phyloP scores from a whole-genome alignment of 176 grass and related monocot species.

The Hordeum marinum region DNA sequence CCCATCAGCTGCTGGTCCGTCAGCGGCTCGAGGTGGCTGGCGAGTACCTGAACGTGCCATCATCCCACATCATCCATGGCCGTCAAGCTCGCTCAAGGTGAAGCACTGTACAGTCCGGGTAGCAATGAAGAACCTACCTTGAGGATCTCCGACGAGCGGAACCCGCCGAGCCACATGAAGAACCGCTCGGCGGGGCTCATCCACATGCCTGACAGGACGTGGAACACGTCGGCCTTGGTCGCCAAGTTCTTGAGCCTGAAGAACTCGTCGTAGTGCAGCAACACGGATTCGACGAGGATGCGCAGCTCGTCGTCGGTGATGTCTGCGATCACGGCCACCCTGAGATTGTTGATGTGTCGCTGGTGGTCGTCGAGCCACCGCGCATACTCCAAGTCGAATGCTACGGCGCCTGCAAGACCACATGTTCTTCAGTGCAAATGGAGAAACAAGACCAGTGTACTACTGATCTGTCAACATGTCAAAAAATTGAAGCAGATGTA shows the following conservation, averaged over 20 bases:
- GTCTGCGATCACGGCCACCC: constrained; percentile 52
- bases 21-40: constrained; percentile 56
- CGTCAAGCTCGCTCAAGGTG: no score
- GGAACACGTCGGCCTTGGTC: constrained; percentile 71
- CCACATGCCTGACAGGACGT: constrained; percentile 95
- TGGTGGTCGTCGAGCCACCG: constrained; percentile 94
- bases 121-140: constrained; percentile 22
- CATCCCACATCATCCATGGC: not conserved
- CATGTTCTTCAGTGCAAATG: not conserved
- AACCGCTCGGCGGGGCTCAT: constrained; percentile 76
- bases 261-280: constrained; percentile 71
- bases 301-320: constrained; percentile 56
- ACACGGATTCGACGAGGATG: constrained; percentile 53
- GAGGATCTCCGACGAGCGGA: constrained; percentile 80
- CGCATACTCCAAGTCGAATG: constrained; percentile 83
- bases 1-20: constrained; percentile 87
- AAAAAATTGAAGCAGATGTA: not conserved
- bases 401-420: constrained; percentile 34
- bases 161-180: constrained; percentile 97
- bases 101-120: not conserved
- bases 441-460: not conserved
- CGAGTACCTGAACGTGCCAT: constrained; percentile 36
- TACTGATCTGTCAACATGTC: not conserved
- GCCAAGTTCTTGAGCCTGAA: constrained; percentile 68
- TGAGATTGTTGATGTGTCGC: constrained; percentile 58